Percentiles rank a stretch among this genome's conserved stretches.
Conservation (phyloP, 2,329 filamentous ascomycete species). For the Colletotrichum sp. region DNA sequence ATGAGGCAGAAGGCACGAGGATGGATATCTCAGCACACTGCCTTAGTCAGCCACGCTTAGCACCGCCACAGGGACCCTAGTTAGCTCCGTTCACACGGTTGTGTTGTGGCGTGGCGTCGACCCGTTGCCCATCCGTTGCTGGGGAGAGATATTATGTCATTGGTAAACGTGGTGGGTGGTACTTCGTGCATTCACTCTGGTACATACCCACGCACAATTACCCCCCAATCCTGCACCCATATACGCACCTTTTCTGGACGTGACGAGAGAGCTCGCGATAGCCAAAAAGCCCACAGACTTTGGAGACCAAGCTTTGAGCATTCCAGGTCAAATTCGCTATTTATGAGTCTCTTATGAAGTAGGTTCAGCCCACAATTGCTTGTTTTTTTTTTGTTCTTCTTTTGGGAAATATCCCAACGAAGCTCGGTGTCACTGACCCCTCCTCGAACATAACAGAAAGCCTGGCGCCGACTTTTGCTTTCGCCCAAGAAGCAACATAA, state of each 20-base stretch:
- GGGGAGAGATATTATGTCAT: slow-evolving; percentile 18
- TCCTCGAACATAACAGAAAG: slow-evolving; percentile 25
- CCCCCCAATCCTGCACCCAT: background rate
- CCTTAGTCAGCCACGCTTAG: background rate
- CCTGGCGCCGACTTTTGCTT: slow-evolving; percentile 35
- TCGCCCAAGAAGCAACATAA: slow-evolving; percentile 34
- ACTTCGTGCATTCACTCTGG: background rate
- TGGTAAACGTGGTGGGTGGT: background rate
- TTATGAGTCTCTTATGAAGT: background rate
- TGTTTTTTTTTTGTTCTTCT: background rate
- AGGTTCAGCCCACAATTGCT: slow-evolving; percentile 1
- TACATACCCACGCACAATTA: background rate
- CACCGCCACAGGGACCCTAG: background rate
- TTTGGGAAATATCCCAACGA: background rate
- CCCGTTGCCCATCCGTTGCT: slow-evolving; percentile 10
- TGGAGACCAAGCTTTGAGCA: background rate
- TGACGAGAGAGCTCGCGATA: background rate
- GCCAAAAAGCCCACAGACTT: background rate
- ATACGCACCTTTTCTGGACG: background rate
- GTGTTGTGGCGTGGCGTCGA: background rate
- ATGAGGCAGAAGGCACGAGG: background rate
- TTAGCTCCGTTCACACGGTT: background rate
- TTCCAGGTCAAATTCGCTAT: background rate
- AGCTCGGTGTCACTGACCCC: background rate
- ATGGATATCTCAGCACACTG: background rate